A percentile compares a stretch with the other conserved stretches of the same genome.
Conservation (phyloP, 1,139 yeast species). For the Blastobotrys apis region DNA sequence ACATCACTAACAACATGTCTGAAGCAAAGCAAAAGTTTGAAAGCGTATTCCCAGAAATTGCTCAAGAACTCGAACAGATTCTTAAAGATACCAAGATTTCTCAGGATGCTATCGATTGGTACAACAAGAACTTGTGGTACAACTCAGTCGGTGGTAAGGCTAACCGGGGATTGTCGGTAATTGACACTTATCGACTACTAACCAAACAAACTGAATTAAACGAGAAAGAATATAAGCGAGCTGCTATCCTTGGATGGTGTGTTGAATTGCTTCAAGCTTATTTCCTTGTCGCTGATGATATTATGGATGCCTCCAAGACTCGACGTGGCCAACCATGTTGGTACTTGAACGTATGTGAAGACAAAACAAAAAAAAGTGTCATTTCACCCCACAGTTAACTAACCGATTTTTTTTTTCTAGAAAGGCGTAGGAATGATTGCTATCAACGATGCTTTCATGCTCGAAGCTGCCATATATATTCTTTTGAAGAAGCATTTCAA, state of each 20-base stretch:
- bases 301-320: slow-evolving; percentile 96
- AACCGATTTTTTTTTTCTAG: no score
- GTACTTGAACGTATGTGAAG: no score
- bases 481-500: slow-evolving; percentile 87
- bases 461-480: slow-evolving; percentile 90
- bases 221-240: slow-evolving; percentile 69
- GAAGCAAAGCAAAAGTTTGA: slow-evolving; percentile 57
- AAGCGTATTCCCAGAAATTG: slow-evolving; percentile 70
- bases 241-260: slow-evolving; percentile 93
- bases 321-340: slow-evolving; percentile 99
- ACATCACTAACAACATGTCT: slow-evolving; percentile 9
- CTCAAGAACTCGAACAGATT: slow-evolving; percentile 64
- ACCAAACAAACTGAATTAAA: slow-evolving; percentile 63
- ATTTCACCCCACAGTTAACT: slow-evolving; percentile 30
- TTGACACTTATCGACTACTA: slow-evolving; percentile 83
- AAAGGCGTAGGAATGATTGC: slow-evolving; percentile 87
- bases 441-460: slow-evolving; percentile 94
- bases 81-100: slow-evolving; percentile 76
- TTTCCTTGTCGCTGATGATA: slow-evolving; percentile 96
- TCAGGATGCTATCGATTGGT: slow-evolving; percentile 84
- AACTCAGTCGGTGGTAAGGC: slow-evolving; percentile 96
- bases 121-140: slow-evolving; percentile 64
- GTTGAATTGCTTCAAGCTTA: slow-evolving; percentile 94
- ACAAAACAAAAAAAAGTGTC: neutral
- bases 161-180: slow-evolving; percentile 93